phyloP scores from a whole-genome alignment of 1,284 basidiomycete species.

The Trichosporon inkin region DNA sequence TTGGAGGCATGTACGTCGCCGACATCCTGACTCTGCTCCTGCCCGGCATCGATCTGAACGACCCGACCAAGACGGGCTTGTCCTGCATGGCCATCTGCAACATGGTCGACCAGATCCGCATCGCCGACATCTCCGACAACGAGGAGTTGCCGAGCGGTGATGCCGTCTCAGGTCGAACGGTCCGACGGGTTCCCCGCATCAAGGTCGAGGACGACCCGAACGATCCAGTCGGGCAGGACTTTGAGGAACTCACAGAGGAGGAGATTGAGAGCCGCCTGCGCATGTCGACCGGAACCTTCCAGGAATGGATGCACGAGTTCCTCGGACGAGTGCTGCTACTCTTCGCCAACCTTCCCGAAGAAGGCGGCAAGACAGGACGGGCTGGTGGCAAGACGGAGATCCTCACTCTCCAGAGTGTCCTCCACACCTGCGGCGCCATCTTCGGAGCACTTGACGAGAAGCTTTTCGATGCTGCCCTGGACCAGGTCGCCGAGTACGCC shows the following conservation, averaged over 20 bases:
- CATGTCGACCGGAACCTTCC: constrained; percentile 42
- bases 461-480: constrained; percentile 80
- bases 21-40: constrained; percentile 85
- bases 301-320: constrained; percentile 83
- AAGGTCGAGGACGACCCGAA: constrained; percentile 41
- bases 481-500: constrained; percentile 73
- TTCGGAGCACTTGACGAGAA: constrained; percentile 82
- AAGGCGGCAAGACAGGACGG: constrained; percentile 50
- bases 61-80: constrained; percentile 74
- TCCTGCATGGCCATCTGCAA: constrained; percentile 59
- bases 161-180: constrained; percentile 20
- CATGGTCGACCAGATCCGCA: constrained; percentile 71
- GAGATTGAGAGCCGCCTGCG: constrained; percentile 44
- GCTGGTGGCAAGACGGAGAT: constrained; percentile 51
- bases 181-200: constrained; percentile 26
- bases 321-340: constrained; percentile 80
- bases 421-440: constrained; percentile 57
- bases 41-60: constrained; percentile 71
- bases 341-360: constrained; percentile 91
- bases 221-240: constrained; percentile 38
- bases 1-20: constrained; percentile 80
- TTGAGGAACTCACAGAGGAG: constrained; percentile 37
- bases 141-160: constrained; percentile 28
- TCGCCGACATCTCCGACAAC: constrained; percentile 52
- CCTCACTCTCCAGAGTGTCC: constrained; percentile 36